Evolutionary conservation across 2,329 filamentous ascomycete genomes (phyloP).

Genomic region (Fusarium transvaalense): DNA sequence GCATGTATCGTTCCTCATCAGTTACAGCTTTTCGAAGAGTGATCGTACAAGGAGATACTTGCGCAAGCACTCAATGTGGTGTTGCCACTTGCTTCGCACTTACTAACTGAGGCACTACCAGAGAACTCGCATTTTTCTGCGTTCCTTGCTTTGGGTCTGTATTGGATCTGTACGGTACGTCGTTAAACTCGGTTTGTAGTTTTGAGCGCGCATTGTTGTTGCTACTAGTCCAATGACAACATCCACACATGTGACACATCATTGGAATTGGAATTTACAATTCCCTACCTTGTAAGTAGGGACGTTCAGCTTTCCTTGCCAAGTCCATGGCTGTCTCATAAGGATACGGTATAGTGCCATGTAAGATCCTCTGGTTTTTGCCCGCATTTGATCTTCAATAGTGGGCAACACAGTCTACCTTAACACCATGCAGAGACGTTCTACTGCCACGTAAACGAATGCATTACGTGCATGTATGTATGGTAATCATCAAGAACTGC

Average conservation of each 20-base stretch:
- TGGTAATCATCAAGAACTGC: not conserved
- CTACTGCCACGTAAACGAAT: not conserved
- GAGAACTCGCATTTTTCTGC: not conserved
- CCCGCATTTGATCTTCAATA: not conserved
- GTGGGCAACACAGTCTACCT: not conserved
- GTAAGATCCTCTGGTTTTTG: not conserved
- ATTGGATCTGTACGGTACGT: constrained; percentile 5
- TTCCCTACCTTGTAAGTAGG: not conserved
- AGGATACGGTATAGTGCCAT: not conserved
- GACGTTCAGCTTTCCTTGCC: not conserved
- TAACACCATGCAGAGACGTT: not conserved
- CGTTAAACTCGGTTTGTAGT: not conserved
- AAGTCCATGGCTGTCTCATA: too few relatives aligned
- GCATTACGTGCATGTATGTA: not conserved
- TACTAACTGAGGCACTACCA: not conserved
- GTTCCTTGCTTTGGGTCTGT: not conserved
- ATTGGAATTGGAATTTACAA: constrained; percentile 20
- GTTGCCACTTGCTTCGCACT: not conserved
- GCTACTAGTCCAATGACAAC: not conserved
- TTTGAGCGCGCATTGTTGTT: not conserved
- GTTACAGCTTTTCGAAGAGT: not conserved
- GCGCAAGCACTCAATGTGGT: not conserved
- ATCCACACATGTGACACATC: not conserved
- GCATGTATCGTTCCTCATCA: not conserved
- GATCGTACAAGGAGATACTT: not conserved